Evolutionary conservation across 2,329 filamentous ascomycete species (phyloP), one percentile per base, ranked within the genome.

Genomic region (Sclerotinia nivalis): DNA sequence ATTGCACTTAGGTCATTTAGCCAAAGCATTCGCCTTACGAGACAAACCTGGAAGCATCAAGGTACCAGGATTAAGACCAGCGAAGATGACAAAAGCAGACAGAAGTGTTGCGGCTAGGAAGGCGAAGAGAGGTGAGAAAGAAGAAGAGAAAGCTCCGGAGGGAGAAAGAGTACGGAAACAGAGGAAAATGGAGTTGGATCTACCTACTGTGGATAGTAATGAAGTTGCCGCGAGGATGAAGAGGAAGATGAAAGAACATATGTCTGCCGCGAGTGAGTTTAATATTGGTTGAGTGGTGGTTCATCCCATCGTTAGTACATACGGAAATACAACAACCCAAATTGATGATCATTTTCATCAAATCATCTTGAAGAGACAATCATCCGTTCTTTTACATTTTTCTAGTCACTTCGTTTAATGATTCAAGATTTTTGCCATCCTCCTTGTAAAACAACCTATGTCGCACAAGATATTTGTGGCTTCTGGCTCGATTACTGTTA

Each of bases 21-120:
- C 95, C 10, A 99, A 99, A 84, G 93, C 91, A 37, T 99, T 97
- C 78, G 96, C 90, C 1, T 82, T 99, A 74, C 86, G 96, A 73
- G 96, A 99, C 79, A 89, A 93, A 45, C 96, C 96, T 0, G 91
- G 91, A 7, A 91, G 92, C 64, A 96, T 99, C 68, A 89, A 89
- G 47, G 84, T 80, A 74, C 81, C 82, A 13, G 81, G 80, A 22
- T 64, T 79, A 34, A 73, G 78, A 85, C 78, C 76, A 80, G 83
- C 80, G 77, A 79, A 77, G 37, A 79, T 81, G 75, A 80, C 78
- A 52, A 81, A 78, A 68, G 79, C 78, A 58, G 80, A 81, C 67
- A 80, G 81, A 49, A 80, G 81, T 73, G 77, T 79, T 1, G 77
- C 78, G 25, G 77, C 76, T 37, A 76, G 78, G 55, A 79, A 79